Evolutionary conservation across 257 asterid genomes (phyloP).

Genomic region (Nicotiana attenuata): DNA sequence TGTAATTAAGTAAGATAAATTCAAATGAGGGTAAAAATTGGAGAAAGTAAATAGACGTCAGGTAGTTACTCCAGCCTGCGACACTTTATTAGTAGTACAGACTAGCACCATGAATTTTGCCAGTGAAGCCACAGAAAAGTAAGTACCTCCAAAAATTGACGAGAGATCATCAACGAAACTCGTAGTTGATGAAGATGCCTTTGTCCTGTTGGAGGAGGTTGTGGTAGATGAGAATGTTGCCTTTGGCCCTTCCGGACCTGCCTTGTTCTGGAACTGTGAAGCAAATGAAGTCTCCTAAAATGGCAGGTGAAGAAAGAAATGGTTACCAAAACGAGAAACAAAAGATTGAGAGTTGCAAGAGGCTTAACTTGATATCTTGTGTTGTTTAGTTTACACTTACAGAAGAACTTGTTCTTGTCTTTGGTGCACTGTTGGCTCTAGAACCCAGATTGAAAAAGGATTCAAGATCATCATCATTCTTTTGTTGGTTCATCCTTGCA

Average conservation of each 20-base stretch:
- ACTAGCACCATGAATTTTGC: not conserved
- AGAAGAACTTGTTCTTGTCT: constrained; percentile 55
- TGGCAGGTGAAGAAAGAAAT: constrained; percentile 17
- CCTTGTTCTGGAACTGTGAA: constrained; percentile 56
- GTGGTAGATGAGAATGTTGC: constrained; percentile 54
- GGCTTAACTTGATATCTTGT: constrained; percentile 7
- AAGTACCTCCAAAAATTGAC: constrained; percentile 80
- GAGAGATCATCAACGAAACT: constrained; percentile 90
- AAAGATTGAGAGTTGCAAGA: not conserved
- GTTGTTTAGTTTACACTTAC: constrained; percentile 40
- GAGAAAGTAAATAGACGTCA: not conserved
- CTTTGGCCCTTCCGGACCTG: constrained; percentile 62
- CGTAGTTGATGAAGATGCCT: constrained; percentile 70
- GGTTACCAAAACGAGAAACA: constrained; percentile 4
- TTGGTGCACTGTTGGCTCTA: constrained; percentile 88
- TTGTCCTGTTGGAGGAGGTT: constrained; percentile 65
- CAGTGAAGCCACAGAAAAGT: not conserved
- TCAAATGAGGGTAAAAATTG: not conserved
- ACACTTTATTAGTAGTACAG: not conserved
- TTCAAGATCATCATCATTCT: constrained; percentile 76
- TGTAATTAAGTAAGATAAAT: not conserved
- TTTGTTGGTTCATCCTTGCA: constrained; percentile 71
- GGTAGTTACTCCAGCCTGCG: not conserved
- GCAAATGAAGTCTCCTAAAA: constrained; percentile 71
- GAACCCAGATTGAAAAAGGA: constrained; percentile 72